Evolutionary conservation across 148 eudicot genomes (phyloP), one percentile per base, ranked within the genome.

Genomic region (Arctostaphylos glauca): DNA sequence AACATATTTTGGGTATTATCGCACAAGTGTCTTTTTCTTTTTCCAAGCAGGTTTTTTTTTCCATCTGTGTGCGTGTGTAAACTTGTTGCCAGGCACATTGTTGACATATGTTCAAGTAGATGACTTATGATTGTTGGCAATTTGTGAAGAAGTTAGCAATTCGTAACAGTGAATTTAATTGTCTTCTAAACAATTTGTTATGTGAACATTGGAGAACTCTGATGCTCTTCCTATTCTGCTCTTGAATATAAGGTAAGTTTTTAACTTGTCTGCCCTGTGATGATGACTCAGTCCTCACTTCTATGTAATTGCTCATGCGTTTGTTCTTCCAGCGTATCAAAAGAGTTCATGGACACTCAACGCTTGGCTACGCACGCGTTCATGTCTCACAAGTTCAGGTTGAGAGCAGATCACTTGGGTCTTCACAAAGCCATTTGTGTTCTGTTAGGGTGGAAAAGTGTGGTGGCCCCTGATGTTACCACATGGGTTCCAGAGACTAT

Each of bases 401-500:
- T 87, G 86, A 86, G 91, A 83, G 84, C 88, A 50, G 85, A 84
- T 64, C 92, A 90, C 84, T 84, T 90, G 84, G 92, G 92, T 75
- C 90, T 88, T 79, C 88, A 84, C 81, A 90, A 77, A 84, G 92
- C 92, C 75, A 78, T 90, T 23, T 90, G 91, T 83, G 91, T 88
- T 55, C 85, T 90, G 59, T 79, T 90, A 83, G 92, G 92, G 81
- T 90, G 92, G 92, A 83, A 89, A 55, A 86, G 80, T 79, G 78
- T 43, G 84, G 85, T 67, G 25, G 77, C 88, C 15, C 78, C 83
- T 62, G 88, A 88, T 46, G 68, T 75, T 80, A 75, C 54, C 52
- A 81, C 87, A 79, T 87, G 88, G 87, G 25, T 66, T 76, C 92
- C 90, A 6, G 83, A 75, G 83, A 9, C 38, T 49, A 77, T 89